Conservation (phyloP, 2,329 filamentous ascomycete species). For the Rhinocladiella similis region DNA sequence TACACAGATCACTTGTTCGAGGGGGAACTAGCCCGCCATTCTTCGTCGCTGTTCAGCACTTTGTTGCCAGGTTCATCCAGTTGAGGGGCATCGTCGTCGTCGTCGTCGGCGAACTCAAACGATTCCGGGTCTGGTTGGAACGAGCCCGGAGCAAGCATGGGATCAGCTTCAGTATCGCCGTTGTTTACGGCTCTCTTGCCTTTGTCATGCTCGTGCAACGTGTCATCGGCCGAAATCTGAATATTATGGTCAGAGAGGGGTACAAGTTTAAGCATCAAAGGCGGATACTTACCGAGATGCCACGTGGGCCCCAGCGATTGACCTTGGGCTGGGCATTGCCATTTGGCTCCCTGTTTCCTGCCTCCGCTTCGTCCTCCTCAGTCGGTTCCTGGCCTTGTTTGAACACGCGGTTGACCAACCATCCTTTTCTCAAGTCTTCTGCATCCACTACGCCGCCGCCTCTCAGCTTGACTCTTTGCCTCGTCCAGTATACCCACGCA, state of each 20-base stretch:
- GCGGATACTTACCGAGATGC: conserved; percentile 45
- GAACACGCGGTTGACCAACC: conserved; percentile 77
- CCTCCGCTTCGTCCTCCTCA: conserved; percentile 32
- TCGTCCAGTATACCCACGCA: conserved; percentile 92
- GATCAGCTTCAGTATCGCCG: conserved; percentile 13
- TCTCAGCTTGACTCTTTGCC: conserved; percentile 90
- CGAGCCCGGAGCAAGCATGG: conserved; percentile 28
- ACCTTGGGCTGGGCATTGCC: conserved; percentile 20
- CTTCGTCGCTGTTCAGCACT: conserved; percentile 25
- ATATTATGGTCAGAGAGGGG: too few relatives aligned
- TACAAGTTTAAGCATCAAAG: too few relatives aligned
- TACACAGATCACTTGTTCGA: conserved; percentile 8
- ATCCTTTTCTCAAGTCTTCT: conserved; percentile 82
- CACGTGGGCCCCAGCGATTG: conserved; percentile 58
- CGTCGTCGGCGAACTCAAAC: conserved; percentile 28
- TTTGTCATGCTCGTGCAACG: conserved; percentile 34
- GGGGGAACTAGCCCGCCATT: conserved; percentile 22
- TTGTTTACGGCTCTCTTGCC: conserved; percentile 8
- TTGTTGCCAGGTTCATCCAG: conserved; percentile 21
- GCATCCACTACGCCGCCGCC: conserved; percentile 85
- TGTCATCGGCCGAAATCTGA: conserved; percentile 58
- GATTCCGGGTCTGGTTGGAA: conserved; percentile 1
- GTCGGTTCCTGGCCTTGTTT: conserved; percentile 20
- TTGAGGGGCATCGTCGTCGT: conserved; percentile 24
- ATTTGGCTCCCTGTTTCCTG: conserved; percentile 22